Evolutionary conservation across 371 early-diverging fungal genomes (phyloP).

Genomic region (Circinella minor): DNA sequence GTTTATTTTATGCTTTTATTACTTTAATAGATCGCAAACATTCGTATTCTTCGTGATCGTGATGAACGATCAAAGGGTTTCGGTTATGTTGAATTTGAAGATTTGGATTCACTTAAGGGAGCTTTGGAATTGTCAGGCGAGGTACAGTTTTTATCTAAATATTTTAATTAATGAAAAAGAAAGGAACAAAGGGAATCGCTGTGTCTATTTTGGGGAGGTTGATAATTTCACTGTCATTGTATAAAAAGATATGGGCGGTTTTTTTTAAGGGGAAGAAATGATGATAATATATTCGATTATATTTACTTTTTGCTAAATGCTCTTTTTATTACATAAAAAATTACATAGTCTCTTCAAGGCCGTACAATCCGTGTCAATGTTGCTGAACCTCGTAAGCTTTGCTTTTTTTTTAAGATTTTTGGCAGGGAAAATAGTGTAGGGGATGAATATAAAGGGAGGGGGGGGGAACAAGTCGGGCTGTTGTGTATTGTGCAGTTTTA

Average conservation of each 20-base stretch:
- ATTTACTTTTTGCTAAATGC: too few relatives aligned
- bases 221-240: too few relatives aligned
- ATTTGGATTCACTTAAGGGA: conserved; percentile 76
- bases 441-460: background rate
- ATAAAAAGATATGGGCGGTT: too few relatives aligned
- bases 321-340: background rate
- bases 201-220: background rate
- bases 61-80: conserved; percentile 88
- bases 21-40: conserved; percentile 54
- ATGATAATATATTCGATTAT: too few relatives aligned
- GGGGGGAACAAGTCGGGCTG: too few relatives aligned
- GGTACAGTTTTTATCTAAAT: conserved; percentile 18
- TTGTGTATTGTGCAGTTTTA: background rate
- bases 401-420: too few relatives aligned
- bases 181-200: background rate
- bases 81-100: conserved; percentile 93
- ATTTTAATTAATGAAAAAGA: background rate
- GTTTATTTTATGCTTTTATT: background rate
- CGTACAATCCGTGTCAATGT: conserved; percentile 84
- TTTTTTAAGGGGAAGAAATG: too few relatives aligned
- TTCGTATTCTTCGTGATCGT: conserved; percentile 76
- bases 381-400: conserved; percentile 80
- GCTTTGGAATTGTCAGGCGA: conserved; percentile 77
- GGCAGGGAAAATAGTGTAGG: background rate
- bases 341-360: conserved; percentile 52